These are phyloP conservation scores for Canavalia ensiformis DNA, from an alignment of 306 rosid genomes.

Conservation along the genomic window DNA sequence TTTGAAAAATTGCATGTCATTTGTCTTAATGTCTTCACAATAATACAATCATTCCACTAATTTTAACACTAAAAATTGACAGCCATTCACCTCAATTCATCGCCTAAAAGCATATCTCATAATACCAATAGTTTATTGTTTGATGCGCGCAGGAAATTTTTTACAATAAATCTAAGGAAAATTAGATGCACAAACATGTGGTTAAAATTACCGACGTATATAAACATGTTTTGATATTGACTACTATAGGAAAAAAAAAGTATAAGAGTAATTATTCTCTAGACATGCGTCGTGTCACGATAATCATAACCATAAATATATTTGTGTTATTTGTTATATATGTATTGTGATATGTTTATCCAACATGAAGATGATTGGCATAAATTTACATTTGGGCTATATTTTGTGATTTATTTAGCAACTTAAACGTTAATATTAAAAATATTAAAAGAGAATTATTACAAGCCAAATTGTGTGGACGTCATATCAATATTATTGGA, in stretches of 20 bases:
- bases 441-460: not conserved
- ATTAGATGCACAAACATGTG: not conserved
- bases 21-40: not conserved
- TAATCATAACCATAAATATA: not conserved
- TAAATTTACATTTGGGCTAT: not conserved
- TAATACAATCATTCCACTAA: not conserved
- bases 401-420: not conserved
- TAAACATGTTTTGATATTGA: not conserved
- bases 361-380: not conserved
- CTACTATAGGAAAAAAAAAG: not conserved
- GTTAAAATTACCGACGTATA: not conserved
- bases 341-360: too few species aligned
- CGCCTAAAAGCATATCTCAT: not conserved
- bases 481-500: constrained; percentile 1
- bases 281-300: not conserved
- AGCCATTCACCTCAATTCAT: not conserved
- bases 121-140: not conserved
- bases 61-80: not conserved
- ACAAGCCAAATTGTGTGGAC: not conserved
- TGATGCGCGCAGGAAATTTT: not conserved
- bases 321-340: not conserved
- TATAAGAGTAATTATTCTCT: not conserved
- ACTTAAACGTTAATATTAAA: not conserved
- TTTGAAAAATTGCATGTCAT: not conserved
- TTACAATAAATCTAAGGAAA: not conserved